Base-by-base conservation (phyloP, 805 yeast genomes). In the Kodamaea jinghongensis region DNA sequence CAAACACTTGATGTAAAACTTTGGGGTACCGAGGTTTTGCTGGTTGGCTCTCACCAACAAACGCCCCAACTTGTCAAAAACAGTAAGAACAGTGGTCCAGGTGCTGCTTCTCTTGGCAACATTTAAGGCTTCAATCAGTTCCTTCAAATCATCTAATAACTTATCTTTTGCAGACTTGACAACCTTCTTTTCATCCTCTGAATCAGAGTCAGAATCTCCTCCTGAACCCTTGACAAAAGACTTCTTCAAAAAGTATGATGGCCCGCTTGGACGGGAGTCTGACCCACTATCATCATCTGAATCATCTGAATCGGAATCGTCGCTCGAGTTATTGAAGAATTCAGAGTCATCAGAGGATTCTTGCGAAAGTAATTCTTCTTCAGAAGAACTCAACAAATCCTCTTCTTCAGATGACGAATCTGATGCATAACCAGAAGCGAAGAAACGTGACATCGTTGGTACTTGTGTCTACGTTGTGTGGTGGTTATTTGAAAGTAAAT, bases 101-200 rank as follows among this genome's bases (percentile, higher is more conserved):
- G 86, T 91, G 55, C 78, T 79, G 49, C 76, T 75, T 64, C 77
- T 75, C 54, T 79, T 80, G 36, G 82, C 80, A 43, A 75, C 74
- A 56, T 83, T 89, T 54, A 89, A 78, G 38, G 78, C 73, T 54
- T 79, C 82, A 51, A 83, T 76, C 25, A 77, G 64, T 17, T 72
- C 71, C 52, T 78, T 81, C 68, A 93, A 76, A 62, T 93, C 99
- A 58, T 89, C 97, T 52, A 89, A 62, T 45, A 89, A 74, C 71
- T 91, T 93, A 49, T 90, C 98, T 67, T 84, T 87, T 39, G 97
- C 96, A 43, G 93, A 81, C 69, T 87, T 90, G 51, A 91, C 96
- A 30, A 89, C 88, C 51, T 83, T 85, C 56, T 82, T 86, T 43
- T 83, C 91, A 44, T 77, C 84, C 42, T 79, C 86, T 39, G 61